Conservation (phyloP, 192 early-diverging fungal species). For the Allomyces javanicus region DNA sequence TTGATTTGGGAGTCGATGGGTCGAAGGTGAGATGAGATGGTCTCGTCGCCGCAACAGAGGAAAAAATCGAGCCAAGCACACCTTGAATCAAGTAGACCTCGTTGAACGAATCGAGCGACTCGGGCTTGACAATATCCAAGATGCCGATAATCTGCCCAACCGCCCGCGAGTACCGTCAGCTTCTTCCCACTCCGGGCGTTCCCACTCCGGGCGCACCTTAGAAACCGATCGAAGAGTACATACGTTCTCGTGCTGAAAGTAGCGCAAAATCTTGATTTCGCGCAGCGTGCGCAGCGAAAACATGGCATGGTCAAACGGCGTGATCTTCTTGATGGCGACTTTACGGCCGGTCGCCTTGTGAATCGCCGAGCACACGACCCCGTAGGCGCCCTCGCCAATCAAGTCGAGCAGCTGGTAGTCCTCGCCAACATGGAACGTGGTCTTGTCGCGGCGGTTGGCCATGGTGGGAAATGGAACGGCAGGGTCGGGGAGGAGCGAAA, state of each 20-base stretch:
- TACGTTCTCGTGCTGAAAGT: slow-evolving; percentile 72
- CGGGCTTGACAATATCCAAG: slow-evolving; percentile 76
- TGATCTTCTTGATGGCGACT: slow-evolving; percentile 85
- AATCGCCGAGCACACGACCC: slow-evolving; percentile 71
- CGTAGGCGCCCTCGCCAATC: slow-evolving; percentile 85
- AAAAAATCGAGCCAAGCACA: not conserved
- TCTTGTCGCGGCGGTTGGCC: not conserved
- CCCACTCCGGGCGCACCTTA: too few relatives aligned
- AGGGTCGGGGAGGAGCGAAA: too few relatives aligned
- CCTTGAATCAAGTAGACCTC: slow-evolving; percentile 63
- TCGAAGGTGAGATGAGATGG: too few relatives aligned
- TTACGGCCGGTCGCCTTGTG: slow-evolving; percentile 60
- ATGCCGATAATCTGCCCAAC: slow-evolving; percentile 66
- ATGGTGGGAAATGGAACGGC: not conserved
- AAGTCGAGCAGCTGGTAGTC: slow-evolving; percentile 71
- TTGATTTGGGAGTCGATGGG: not conserved
- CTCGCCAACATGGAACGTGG: slow-evolving; percentile 50
- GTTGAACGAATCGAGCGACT: slow-evolving; percentile 33
- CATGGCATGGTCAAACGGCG: slow-evolving; percentile 67
- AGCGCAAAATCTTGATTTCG: slow-evolving; percentile 68
- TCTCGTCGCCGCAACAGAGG: too few relatives aligned
- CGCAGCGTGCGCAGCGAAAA: slow-evolving; percentile 60
- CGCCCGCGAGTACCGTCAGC: not conserved
- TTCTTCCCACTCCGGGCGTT: not conserved
- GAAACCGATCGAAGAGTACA: too few relatives aligned